Evolutionary conservation across 805 yeast species (phyloP).

Genomic region (Barnettozyma sucrosica): DNA sequence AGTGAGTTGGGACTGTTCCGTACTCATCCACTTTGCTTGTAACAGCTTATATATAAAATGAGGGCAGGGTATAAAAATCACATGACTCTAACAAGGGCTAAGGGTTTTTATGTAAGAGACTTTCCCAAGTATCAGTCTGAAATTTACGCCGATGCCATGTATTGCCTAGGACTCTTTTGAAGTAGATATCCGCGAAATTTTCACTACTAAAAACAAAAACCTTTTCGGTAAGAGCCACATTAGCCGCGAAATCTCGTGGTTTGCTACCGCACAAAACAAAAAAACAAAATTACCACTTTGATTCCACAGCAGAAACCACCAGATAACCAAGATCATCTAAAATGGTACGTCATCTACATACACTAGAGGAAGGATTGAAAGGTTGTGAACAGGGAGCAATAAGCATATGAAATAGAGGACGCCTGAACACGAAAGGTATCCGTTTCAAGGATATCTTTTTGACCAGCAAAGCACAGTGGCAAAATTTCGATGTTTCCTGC

Average conservation of each 20-base stretch:
- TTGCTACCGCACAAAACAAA: slow-evolving; percentile 2
- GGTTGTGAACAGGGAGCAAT: not conserved
- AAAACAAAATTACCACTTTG: slow-evolving; percentile 11
- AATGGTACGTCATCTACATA: slow-evolving; percentile 39
- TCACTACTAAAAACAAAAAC: not conserved
- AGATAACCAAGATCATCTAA: slow-evolving; percentile 28
- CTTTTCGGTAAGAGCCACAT: slow-evolving; percentile 2
- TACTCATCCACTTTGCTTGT: no score
- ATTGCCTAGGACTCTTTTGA: no score
- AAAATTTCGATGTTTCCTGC: no score
- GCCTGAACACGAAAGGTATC: not conserved
- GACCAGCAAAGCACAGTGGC: not conserved
- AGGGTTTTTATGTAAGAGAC: not conserved
- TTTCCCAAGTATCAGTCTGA: not conserved
- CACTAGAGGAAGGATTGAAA: not conserved
- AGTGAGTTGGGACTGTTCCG: not conserved
- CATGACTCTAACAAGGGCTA: not conserved
- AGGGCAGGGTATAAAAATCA: not conserved
- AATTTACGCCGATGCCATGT: not conserved
- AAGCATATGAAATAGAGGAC: not conserved
- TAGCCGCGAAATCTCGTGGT: not conserved
- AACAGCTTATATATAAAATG: no score
- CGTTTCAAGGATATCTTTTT: not conserved
- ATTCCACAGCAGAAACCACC: not conserved
- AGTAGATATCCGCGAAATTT: not conserved